phyloP scores from a whole-genome alignment of 2,329 filamentous ascomycete genomes.

The Trichoderma sp. region DNA sequence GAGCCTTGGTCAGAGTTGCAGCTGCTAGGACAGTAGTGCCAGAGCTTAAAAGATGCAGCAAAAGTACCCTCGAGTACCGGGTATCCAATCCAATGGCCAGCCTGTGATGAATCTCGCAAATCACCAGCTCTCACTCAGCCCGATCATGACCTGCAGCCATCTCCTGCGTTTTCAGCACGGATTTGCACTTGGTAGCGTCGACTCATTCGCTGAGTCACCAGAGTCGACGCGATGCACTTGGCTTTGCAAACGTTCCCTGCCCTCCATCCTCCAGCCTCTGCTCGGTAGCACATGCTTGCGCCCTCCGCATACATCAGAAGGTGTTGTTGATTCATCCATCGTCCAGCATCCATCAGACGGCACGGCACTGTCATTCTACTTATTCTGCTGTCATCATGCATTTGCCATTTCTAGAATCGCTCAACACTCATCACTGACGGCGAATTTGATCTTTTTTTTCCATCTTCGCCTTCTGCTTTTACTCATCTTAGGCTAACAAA shows the following conservation, averaged over 20 bases:
- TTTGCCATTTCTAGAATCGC: neutral
- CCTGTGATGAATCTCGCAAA: neutral
- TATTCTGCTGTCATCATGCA: neutral
- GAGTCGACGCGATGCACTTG: neutral
- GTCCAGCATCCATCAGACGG: neutral
- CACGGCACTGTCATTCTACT: neutral
- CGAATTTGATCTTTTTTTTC: neutral
- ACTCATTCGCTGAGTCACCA: constrained; percentile 17
- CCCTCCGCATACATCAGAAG: neutral
- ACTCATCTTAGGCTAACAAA: neutral
- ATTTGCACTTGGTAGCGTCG: neutral
- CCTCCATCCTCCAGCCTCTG: neutral
- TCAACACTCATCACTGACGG: neutral
- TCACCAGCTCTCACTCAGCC: neutral
- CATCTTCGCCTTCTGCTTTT: neutral
- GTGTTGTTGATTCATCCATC: neutral
- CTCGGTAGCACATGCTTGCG: neutral
- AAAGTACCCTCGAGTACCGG: neutral
- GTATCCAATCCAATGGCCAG: neutral
- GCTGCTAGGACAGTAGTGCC: neutral
- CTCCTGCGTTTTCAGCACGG: neutral
- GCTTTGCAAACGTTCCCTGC: constrained; percentile 8
- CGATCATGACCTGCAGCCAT: constrained; percentile 11
- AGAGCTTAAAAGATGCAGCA: neutral
- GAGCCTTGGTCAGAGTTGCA: neutral